Percentiles rank a stretch among this genome's conserved stretches.
Evolutionary conservation across 2,329 filamentous ascomycete species (phyloP).

Genomic region (Talaromyces marneffei): DNA sequence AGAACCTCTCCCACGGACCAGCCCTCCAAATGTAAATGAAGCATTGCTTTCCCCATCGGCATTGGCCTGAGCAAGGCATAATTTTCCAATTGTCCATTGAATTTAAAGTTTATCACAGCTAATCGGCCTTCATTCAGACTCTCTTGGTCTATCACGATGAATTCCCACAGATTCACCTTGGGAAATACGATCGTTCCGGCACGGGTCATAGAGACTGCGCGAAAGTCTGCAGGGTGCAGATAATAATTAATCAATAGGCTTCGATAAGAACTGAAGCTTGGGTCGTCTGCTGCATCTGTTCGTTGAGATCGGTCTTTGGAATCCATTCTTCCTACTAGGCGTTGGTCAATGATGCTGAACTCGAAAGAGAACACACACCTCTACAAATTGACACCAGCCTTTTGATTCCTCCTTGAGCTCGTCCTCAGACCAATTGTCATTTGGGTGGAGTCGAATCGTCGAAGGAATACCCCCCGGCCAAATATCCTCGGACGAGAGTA

Average conservation of each 20-base stretch:
- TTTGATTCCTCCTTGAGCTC: conserved; percentile 1
- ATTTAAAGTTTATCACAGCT: background rate
- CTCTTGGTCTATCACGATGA: background rate
- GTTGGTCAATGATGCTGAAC: too few species aligned
- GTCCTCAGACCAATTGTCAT: background rate
- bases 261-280: background rate
- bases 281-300: too few species aligned
- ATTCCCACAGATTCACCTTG: background rate
- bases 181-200: background rate
- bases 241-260: background rate
- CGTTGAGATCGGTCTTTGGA: too few species aligned
- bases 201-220: background rate
- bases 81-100: too few species aligned
- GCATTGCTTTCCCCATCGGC: too few species aligned
- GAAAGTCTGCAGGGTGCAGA: conserved; percentile 2
- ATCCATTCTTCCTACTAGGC: too few species aligned
- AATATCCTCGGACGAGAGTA: background rate
- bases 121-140: background rate
- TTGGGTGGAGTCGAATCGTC: background rate
- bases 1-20: too few species aligned
- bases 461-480: background rate
- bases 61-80: too few species aligned
- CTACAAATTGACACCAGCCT: conserved; percentile 4
- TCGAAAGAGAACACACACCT: too few species aligned
- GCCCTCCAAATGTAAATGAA: too few species aligned